Percentiles rank a stretch among this genome's conserved stretches.
Evolutionary conservation across 2,329 filamentous ascomycete genomes (phyloP).

Genomic region (Fusarium paranaense): DNA sequence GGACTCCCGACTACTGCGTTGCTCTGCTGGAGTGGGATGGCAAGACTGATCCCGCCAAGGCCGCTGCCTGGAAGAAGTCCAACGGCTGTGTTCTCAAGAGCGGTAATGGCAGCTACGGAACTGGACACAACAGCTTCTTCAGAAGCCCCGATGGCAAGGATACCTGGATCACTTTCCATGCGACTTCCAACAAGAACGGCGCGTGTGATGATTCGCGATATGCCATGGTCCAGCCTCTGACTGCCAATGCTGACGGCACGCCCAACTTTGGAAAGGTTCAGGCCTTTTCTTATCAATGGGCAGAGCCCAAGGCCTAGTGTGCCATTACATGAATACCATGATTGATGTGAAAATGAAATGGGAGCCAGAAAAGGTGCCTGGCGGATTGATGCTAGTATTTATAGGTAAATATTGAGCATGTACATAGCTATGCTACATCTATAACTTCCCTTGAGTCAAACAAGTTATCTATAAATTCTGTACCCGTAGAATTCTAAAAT

Average conservation of each 20-base stretch:
- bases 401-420: not conserved
- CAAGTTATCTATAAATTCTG: not conserved
- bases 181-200: constrained; percentile 60
- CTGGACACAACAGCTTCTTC: constrained; percentile 71
- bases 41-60: constrained; percentile 57
- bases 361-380: not conserved
- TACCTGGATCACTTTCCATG: constrained; percentile 68
- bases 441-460: not conserved
- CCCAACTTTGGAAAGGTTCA: constrained; percentile 61
- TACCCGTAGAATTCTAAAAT: not conserved
- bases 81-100: constrained; percentile 61
- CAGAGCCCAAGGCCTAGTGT: constrained; percentile 23
- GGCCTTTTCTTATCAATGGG: constrained; percentile 37
- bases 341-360: not conserved
- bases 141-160: constrained; percentile 64
- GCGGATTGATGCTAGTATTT: not conserved
- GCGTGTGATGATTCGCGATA: constrained; percentile 66
- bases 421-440: not conserved
- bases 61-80: constrained; percentile 63
- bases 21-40: constrained; percentile 66
- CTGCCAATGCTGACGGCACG: constrained; percentile 61
- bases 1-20: constrained; percentile 65
- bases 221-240: constrained; percentile 64
- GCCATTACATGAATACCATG: not conserved
- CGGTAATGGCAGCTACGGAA: constrained; percentile 68